phyloP scores from a whole-genome alignment of 2,329 filamentous ascomycete species.

The Geosmithia morbida region DNA sequence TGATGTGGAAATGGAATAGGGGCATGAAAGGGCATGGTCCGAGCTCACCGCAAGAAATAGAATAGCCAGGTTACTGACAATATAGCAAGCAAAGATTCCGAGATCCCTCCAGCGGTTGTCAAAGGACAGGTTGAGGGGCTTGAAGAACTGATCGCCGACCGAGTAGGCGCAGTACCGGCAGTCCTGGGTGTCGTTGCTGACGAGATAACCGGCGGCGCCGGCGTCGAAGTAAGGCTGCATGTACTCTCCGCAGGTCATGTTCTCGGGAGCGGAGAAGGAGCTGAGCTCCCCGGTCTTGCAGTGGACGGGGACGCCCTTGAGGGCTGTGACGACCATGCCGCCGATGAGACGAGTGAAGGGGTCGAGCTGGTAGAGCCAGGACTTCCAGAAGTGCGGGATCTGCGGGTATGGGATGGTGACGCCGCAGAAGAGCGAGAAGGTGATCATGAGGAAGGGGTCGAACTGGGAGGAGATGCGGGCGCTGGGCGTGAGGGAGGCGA shows the following conservation, averaged over 20 bases:
- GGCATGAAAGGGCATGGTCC: conserved; percentile 5
- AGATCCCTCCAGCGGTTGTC: conserved; percentile 65
- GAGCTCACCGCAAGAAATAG: conserved; percentile 38
- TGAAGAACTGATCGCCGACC: conserved; percentile 69
- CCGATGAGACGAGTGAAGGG: conserved; percentile 73
- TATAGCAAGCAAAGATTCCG: conserved; percentile 63
- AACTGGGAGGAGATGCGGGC: conserved; percentile 67
- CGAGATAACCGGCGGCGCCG: conserved; percentile 60
- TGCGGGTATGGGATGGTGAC: conserved; percentile 67
- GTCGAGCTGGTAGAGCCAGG: conserved; percentile 71
- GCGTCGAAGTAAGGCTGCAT: conserved; percentile 54
- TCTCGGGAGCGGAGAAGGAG: conserved; percentile 49
- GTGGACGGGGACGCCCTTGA: conserved; percentile 48
- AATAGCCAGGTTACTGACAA: conserved; percentile 62
- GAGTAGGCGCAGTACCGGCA: conserved; percentile 77
- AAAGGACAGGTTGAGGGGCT: conserved; percentile 51
- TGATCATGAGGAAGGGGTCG: conserved; percentile 72
- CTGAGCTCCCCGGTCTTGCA: conserved; percentile 52
- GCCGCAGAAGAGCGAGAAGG: conserved; percentile 76
- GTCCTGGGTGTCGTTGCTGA: conserved; percentile 45
- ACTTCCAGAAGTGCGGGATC: conserved; percentile 66
- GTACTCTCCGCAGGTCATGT: conserved; percentile 60
- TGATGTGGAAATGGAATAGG: not conserved
- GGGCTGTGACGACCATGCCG: conserved; percentile 65
- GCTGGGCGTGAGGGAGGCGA: conserved; percentile 64